Percentiles rank a stretch among this genome's conserved stretches.
These are phyloP conservation scores for Fusarium domesticum DNA, from an alignment of 2,329 filamentous ascomycete species.

Conservation along the genomic window DNA sequence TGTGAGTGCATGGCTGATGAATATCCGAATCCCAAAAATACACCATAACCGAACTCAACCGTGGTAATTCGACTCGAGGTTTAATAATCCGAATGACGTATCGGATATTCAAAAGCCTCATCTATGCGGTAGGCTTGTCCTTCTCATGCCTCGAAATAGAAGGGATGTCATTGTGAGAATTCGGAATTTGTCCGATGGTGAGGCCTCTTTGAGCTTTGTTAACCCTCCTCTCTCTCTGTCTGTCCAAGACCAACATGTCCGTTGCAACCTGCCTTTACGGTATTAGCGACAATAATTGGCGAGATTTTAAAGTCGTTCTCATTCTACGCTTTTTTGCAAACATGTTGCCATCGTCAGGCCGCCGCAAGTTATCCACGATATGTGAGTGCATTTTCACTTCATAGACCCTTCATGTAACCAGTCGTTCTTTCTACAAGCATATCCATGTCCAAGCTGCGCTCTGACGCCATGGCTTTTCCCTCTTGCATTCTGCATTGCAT, in stretches of 20 bases:
- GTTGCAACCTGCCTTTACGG: too few relatives aligned
- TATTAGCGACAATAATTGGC: too few relatives aligned
- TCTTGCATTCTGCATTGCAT: background rate
- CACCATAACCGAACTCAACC: slow-evolving; percentile 24
- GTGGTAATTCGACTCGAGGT: slow-evolving; percentile 37
- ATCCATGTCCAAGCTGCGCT: background rate
- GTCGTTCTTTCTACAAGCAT: too few relatives aligned
- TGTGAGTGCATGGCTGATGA: background rate
- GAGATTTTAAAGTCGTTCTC: too few relatives aligned
- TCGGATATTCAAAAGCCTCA: background rate
- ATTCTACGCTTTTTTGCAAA: too few relatives aligned
- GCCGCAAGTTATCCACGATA: background rate
- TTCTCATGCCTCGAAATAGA: background rate
- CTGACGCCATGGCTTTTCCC: background rate
- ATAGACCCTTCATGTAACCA: too few relatives aligned
- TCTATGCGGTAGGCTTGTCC: background rate
- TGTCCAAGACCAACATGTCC: too few relatives aligned
- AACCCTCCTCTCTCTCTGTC: too few relatives aligned
- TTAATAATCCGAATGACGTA: slow-evolving; percentile 67
- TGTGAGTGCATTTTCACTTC: background rate
- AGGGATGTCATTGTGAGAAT: background rate
- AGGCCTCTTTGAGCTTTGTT: background rate
- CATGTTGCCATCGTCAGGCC: background rate
- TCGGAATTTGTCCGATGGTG: background rate
- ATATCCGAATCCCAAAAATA: slow-evolving; percentile 4